Base-by-base conservation (phyloP, 306 rosid species). In the Dryas octopetala region DNA sequence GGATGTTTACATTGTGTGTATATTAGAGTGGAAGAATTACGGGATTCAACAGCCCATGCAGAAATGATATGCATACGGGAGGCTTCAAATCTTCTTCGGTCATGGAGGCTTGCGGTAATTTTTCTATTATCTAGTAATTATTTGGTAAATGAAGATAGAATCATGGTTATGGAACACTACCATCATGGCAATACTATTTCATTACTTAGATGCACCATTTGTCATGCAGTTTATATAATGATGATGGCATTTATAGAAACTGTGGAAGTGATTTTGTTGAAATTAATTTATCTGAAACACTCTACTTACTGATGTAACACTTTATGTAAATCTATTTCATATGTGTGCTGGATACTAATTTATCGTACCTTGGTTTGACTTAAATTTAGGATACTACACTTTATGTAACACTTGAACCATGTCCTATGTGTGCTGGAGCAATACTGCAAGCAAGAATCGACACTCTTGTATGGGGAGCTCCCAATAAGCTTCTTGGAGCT, bases 381-480 rank as follows among this genome's bases (percentile, higher is more conserved):
- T 60, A 16, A 11, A 58, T 82, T 46, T 81, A 96, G 99, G 98
- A 85, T 23, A 75, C 90, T 44, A 88, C 97, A 44, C 97, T 92
- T 15, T 90, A 92, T 71, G 96, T 96, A 43, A 96, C 99, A 13
- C 98, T 96, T 79, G 99, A 96, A 74, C 99, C 99, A 10, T 96
- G 99, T 71, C 89, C 98, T n/a, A 96, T 96, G 98, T 96, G 99
- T 74, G 98, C 99, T 80, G 99, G 99, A 44, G 99, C 99, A 64
- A 92, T 96, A 70, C 90, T 89, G 66, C 98, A 92, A 76, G 96
- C 99, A 77, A 86, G 99, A 83, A 38, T 96, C 10, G 85, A 79
- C 48, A 85, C 89, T 55, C 82, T 96, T 64, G 99, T 96, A 43
- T 96, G 99, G 99, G 99, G 99, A 82, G 93, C 99, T 76, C 99